Base-by-base conservation (phyloP, 1,284 basidiomycete genomes). In the Serendipita sp. region DNA sequence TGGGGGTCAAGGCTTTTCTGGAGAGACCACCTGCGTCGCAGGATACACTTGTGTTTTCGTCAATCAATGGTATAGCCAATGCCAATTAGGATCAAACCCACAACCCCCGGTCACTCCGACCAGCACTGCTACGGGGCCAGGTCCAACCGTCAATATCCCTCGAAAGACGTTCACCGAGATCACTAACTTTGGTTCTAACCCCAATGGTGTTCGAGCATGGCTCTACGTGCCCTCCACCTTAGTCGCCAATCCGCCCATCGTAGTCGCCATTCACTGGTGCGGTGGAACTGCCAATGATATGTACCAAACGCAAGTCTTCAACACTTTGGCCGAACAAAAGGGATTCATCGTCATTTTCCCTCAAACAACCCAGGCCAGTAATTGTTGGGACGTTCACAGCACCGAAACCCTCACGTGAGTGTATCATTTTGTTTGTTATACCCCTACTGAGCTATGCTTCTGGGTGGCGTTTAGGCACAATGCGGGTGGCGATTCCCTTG, bases 251-350 rank as follows among this genome's bases (percentile, higher is more conserved):
- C 76, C 78, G 0, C 73, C 78, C 41, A 71, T 82, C 42, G 77
- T 82, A 61, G 75, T 81, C 61, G 80, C 78, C 22, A 76, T 80
- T 42, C 80, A 79, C 67, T 77, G 77, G 64, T 81, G 81, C 71
- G 68, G 70, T 4, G 81, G 78, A 22, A 77, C 77, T 0, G 81
- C 78, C 0, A 77, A 79, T 67, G 77, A 74, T 0, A 82, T 75
- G 71, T 82, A 77, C 74, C 63, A 69, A 34, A 76, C 77, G 50
- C 78, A 78, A 15, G 72, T 73, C 66, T 81, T 76, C 66, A 78
- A 78, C 38, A 41, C 29, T n/a, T 61, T 65, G 22, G 67, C 67
- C 34, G 67, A 67, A 43, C 63, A 65, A 34, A 64, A 67, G 53
- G 66, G 66, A 30, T 65, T 63, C 42, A 63, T 66, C 38, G 64